Percentiles rank a stretch among this genome's conserved stretches.
Evolutionary conservation across 352 stramenopile genomes (phyloP).

Genomic region (Phytophthora syringae): DNA sequence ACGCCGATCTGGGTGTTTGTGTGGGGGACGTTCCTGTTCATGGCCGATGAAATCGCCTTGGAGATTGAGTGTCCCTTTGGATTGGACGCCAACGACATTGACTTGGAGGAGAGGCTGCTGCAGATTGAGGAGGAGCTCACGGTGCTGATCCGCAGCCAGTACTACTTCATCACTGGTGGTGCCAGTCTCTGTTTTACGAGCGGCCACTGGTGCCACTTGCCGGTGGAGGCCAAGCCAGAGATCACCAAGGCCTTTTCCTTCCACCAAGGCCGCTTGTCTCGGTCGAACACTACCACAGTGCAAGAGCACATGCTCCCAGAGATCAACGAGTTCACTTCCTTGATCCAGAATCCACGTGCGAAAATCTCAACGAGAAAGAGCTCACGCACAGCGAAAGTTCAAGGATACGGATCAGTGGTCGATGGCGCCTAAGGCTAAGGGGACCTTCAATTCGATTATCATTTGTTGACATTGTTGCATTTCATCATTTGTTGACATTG

Average conservation of each 20-base stretch:
- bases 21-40: constrained; percentile 83
- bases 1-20: constrained; percentile 80
- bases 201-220: constrained; percentile 28
- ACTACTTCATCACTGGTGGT: constrained; percentile 76
- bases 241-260: constrained; percentile 50
- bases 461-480: too few species aligned
- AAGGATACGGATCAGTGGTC: constrained; percentile 24
- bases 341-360: constrained; percentile 39
- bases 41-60: constrained; percentile 75
- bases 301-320: constrained; percentile 61
- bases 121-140: constrained; percentile 84
- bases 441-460: background rate
- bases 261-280: constrained; percentile 63
- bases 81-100: constrained; percentile 78
- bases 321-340: constrained; percentile 69
- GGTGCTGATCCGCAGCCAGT: constrained; percentile 74
- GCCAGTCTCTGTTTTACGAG: constrained; percentile 32
- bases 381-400: background rate
- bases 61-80: constrained; percentile 85
- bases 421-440: constrained; percentile 5
- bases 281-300: constrained; percentile 40
- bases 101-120: constrained; percentile 70
- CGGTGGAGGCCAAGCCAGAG: constrained; percentile 13
- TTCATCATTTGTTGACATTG: too few species aligned
- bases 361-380: constrained; percentile 2